Base-by-base conservation (phyloP, 306 rosid genomes). In the Sindora glabra region DNA sequence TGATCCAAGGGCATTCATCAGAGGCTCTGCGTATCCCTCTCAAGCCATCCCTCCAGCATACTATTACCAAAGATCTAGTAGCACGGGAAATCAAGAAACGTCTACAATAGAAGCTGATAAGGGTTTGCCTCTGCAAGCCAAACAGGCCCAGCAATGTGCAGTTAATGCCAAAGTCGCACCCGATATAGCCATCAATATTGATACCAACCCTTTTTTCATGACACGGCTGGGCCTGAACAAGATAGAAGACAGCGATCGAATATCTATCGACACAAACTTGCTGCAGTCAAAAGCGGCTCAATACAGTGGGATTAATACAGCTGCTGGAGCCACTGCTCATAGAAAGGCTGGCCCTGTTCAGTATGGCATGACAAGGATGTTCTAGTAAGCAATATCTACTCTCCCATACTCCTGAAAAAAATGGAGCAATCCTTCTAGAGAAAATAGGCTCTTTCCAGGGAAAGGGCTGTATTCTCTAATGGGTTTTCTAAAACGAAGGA, bases 161-260 rank as follows among this genome's bases (percentile, higher is more conserved):
- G 77, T 77, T 61, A 74, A 79, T 18, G 71, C 92, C 48, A 91
- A 83, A 61, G 70, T 79, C 17, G 84, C 83, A 24, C 92, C 86
- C 0, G 95, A 91, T 3, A 77, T 84, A 55, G 86, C 95, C 18
- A 83, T 88, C 55, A 83, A 82, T 52, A 81, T 84, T 1, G 91
- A 85, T 64, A 73, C 89, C 12, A 91, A 88, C 71, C 95, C 96
- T 0, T 85, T 91, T 77, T 88, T 81, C 54, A 91, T 91, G 98
- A 82, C 98, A 13, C 74, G 95, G 63, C 86, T 73, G 8, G 98
- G 96, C 30, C 81, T 78, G 74, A 73, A 74, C 51, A 73, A 84
- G 77, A 33, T 68, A 44, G 92, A 82, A 64, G 75, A 70, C 30
- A 81, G 64, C 24, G 95, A 87, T 56, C 80, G 79, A 48, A 75